Conservation (phyloP, 495 filamentous ascomycete species). For the Penicillium ucsense region DNA sequence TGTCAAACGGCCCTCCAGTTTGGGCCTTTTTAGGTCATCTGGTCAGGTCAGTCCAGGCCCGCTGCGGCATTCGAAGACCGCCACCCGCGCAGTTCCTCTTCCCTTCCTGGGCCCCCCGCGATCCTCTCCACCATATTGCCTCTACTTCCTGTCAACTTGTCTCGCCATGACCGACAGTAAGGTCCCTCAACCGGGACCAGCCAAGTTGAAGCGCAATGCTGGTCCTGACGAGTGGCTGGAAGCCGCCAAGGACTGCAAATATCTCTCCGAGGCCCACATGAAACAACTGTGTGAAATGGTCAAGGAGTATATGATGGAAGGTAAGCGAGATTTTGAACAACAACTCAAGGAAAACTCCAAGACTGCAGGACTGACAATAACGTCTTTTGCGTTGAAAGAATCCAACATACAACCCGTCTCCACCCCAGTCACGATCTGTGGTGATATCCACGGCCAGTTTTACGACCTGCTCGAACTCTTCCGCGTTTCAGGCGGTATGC, state of each 20-base stretch:
- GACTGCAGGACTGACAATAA: too few relatives aligned
- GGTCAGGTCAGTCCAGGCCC: background rate
- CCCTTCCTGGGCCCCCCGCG: background rate
- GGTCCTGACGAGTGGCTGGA: constrained; percentile 95
- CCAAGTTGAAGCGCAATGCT: constrained; percentile 68
- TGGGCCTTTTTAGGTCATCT: too few relatives aligned
- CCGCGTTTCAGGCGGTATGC: constrained; percentile 91
- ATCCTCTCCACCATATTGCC: constrained; percentile 1
- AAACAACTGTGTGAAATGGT: constrained; percentile 98
- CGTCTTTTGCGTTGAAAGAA: constrained; percentile 41
- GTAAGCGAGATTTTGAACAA: constrained; percentile 30
- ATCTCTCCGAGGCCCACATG: constrained; percentile 91
- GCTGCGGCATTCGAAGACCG: constrained; percentile 8
- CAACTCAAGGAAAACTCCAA: too few relatives aligned
- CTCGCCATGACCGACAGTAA: constrained; percentile 41
- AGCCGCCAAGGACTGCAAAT: constrained; percentile 91
- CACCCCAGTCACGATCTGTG: constrained; percentile 95
- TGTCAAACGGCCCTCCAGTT: too few relatives aligned
- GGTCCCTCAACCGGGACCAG: constrained; percentile 82
- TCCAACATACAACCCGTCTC: constrained; percentile 95
- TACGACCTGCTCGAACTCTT: constrained; percentile 97
- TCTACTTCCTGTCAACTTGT: constrained; percentile 2
- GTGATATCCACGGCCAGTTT: constrained; percentile 98
- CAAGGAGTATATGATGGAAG: constrained; percentile 97
- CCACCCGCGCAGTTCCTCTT: constrained; percentile 8